phyloP scores from a whole-genome alignment of 2,329 filamentous ascomycete genomes.

The Stylonectria norvegica region DNA sequence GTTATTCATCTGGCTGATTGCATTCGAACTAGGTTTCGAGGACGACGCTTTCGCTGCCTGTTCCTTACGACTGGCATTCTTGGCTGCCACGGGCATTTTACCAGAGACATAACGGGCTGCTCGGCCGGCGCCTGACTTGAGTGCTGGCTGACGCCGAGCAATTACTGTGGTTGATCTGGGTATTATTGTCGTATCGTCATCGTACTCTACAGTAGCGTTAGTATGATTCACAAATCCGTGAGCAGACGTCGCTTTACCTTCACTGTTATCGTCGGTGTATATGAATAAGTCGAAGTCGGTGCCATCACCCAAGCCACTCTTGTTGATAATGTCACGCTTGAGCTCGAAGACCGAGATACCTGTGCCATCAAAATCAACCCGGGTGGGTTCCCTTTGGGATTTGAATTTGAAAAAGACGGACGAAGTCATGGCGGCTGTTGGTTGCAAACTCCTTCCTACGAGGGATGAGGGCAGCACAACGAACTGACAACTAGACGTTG shows the following conservation, averaged over 20 bases:
- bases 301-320: slow-evolving; percentile 90
- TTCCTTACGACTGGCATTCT: slow-evolving; percentile 69
- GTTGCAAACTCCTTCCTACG: slow-evolving; percentile 27
- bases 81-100: slow-evolving; percentile 87
- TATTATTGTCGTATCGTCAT: slow-evolving; percentile 97
- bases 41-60: slow-evolving; percentile 55
- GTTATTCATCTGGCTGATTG: slow-evolving; percentile 64
- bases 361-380: slow-evolving; percentile 95
- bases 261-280: slow-evolving; percentile 85
- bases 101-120: slow-evolving; percentile 95
- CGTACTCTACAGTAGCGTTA: slow-evolving; percentile 66
- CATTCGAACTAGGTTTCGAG: slow-evolving; percentile 55
- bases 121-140: slow-evolving; percentile 80
- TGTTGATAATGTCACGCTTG: slow-evolving; percentile 96
- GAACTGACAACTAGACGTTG: slow-evolving; percentile 19
- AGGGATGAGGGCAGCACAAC: slow-evolving; percentile 23
- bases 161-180: slow-evolving; percentile 92
- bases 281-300: slow-evolving; percentile 95
- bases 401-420: slow-evolving; percentile 99
- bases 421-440: slow-evolving; percentile 69
- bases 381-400: slow-evolving; percentile 90
- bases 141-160: slow-evolving; percentile 78
- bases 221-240: slow-evolving; percentile 6
- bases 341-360: slow-evolving; percentile 98
- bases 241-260: slow-evolving; percentile 64